These are phyloP conservation scores for Xylariales sp. DNA, from an alignment of 2,329 filamentous ascomycete genomes.

Conservation along the genomic window DNA sequence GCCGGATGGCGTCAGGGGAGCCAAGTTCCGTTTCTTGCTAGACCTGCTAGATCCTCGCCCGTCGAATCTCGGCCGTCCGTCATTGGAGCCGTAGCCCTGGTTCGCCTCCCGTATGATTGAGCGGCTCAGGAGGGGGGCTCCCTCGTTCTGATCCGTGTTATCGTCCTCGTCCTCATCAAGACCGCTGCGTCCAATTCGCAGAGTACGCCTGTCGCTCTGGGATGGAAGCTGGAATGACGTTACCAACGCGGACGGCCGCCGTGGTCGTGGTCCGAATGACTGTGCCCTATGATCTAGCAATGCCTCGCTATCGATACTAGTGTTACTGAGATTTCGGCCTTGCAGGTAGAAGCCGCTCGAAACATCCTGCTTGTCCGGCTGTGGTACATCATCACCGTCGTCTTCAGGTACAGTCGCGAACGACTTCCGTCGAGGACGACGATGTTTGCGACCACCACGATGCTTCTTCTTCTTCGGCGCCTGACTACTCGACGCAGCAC, in stretches of 20 bases:
- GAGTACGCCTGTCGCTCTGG: neutral
- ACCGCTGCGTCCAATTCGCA: neutral
- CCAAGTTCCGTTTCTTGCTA: slow-evolving; percentile 33
- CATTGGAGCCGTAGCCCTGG: slow-evolving; percentile 38
- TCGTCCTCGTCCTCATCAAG: slow-evolving; percentile 44
- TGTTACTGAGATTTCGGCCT: slow-evolving; percentile 64
- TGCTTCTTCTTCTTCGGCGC: slow-evolving; percentile 62
- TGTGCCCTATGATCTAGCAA: slow-evolving; percentile 69
- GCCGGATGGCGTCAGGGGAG: slow-evolving; percentile 24
- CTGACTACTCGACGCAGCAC: slow-evolving; percentile 9
- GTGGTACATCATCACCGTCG: slow-evolving; percentile 27
- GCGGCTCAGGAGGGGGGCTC: slow-evolving; percentile 45
- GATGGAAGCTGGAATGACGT: slow-evolving; percentile 27
- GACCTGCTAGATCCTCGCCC: slow-evolving; percentile 47
- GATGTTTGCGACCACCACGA: slow-evolving; percentile 69
- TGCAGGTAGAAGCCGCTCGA: slow-evolving; percentile 45
- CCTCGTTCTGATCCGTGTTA: slow-evolving; percentile 41
- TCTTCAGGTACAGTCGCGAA: slow-evolving; percentile 66
- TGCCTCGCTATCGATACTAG: slow-evolving; percentile 84
- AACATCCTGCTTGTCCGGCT: slow-evolving; percentile 18
- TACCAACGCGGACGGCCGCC: slow-evolving; percentile 50
- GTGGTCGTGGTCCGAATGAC: slow-evolving; percentile 48
- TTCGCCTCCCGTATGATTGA: slow-evolving; percentile 32
- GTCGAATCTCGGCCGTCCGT: slow-evolving; percentile 33
- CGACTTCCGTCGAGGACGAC: slow-evolving; percentile 70